These are phyloP conservation scores for Orobanche coerulescens DNA, from an alignment of 257 asterid genomes.

Conservation along the genomic window DNA sequence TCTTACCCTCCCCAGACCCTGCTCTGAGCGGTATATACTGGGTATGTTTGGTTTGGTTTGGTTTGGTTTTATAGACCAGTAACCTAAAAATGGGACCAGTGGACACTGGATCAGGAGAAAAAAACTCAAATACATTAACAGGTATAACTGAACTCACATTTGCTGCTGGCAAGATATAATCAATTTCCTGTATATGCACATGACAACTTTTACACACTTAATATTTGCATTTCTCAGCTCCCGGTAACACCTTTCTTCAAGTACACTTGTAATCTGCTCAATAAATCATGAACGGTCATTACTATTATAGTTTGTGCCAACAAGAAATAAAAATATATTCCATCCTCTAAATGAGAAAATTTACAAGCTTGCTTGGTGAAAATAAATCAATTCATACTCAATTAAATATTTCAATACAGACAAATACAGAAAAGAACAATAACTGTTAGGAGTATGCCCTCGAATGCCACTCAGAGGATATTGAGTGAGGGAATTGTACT, in stretches of 20 bases:
- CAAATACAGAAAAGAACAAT: neutral
- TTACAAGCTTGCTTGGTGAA: neutral
- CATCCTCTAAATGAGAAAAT: slow-evolving; percentile 16
- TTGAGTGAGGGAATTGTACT: too few relatives aligned
- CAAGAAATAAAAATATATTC: neutral
- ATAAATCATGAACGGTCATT: slow-evolving; percentile 20
- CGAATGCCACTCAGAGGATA: too few relatives aligned
- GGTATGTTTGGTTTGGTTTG: too few relatives aligned
- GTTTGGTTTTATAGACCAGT: slow-evolving; percentile 10
- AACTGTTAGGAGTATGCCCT: too few relatives aligned
- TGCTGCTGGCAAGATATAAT: slow-evolving; percentile 58
- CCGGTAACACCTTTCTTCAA: slow-evolving; percentile 69
- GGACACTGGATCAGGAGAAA: too few relatives aligned
- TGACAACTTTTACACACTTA: slow-evolving; percentile 47
- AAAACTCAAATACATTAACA: slow-evolving; percentile 19
- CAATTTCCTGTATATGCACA: slow-evolving; percentile 63
- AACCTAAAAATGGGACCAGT: slow-evolving; percentile 7
- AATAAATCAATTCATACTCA: neutral
- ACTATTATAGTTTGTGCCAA: neutral
- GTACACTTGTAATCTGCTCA: slow-evolving; percentile 61
- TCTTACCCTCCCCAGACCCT: too few relatives aligned
- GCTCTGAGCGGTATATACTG: too few relatives aligned
- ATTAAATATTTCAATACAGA: slow-evolving; percentile 5
- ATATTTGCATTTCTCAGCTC: slow-evolving; percentile 57
- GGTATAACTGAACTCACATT: slow-evolving; percentile 53